Evolutionary conservation across 306 rosid genomes (phyloP), one percentile per base, ranked within the genome.

Genomic region (Vicia sativa): DNA sequence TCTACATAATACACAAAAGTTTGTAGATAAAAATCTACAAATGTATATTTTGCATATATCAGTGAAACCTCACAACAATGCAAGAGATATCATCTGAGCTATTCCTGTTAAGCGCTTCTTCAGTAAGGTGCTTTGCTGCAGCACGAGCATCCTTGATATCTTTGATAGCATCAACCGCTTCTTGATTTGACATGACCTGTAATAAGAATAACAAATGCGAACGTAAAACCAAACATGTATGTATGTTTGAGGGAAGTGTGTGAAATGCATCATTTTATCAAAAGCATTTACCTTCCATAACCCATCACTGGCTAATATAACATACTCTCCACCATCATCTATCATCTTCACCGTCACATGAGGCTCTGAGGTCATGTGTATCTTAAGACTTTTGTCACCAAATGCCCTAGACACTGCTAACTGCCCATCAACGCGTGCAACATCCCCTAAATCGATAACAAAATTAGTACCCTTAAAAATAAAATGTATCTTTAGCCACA

Each of bases 391-490:
- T 83, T 87, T 95, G 78, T 95, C 99, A 37, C 97, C 99, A 63
- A 95, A 95, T 6, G 99, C 97, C 80, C 99, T 84, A 6, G 99
- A 90, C 68, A 95, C 97, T 4, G 97, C 99, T 72, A 90, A 74
- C 74, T 95, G 97, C 28, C 97, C 99, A 52, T 95, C 99, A 29
- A 95, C 99, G 21, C 99, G 89, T 1, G 99, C 83, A 52, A 95
- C 99, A 15, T 95, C 97, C 64, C 99, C 96, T 90, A 77, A 61
- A 73, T 67, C 7, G 48, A 55, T 64, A 60, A 75, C 56, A 75
- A 71, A 55, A 72, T 9, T 9, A 19, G 26, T 14, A 74, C 18
- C 35, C 13, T 84, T 46, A 59, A 39, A 11, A 69, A 57, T 35
- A 34, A 60, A 72, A 34, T 26, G 13, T 58, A 16, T 35, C 14